Evolutionary conservation across 2,329 filamentous ascomycete species (phyloP), one percentile per base, ranked within the genome.

Genomic region (Lachnellula hyalina): DNA sequence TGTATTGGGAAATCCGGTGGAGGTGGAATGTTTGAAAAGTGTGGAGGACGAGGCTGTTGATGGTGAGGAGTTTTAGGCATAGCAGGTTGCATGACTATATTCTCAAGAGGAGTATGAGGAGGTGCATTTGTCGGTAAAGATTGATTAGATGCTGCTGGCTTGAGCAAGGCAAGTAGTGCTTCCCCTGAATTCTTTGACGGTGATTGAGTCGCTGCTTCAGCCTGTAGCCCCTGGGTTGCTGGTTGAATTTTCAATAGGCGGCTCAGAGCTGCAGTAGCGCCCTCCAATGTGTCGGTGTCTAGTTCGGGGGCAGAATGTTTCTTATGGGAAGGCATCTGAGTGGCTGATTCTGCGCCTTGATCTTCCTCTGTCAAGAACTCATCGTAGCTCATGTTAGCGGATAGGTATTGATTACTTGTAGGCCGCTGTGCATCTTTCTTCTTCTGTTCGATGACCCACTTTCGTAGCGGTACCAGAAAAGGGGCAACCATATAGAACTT

Each of bases 401-500:
- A 68, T 5, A 75, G 64, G 34, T 79, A 73, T 14, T 71, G 70
- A 34, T 68, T 70, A 38, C 68, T 74, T 28, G 73, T 64, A 17
- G 71, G 69, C 59, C 74, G 75, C 63, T 76, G 75, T 8, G 76
- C 75, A 63, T 89, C 88, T n/a, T 80, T 77, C 72, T 86, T 91
- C 75, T 83, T 87, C 72, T 96, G 90, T 60, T 87, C 82, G n/a
- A 84, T 76, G 47, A 97, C 90, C 92, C 92, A 97, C 70, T 90
- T 90, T 72, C 90, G 92, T 48, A 99, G 73, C 5, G 85, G 88
- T 1, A 84, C 84, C 52, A 97, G 77, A 68, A 99, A 99, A 0
- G 93, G 92, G 0, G 91, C 91, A 17, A 99, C 94, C 90, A 97
- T 96, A 73, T 96, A 99, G 70, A 96, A 97, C 67, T 93, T 96